A percentile compares a stretch with the other conserved stretches of the same genome.
These are phyloP conservation scores for Bolboschoenoplectus hybrid DNA, from an alignment of 202 grass and related monocot species.

Conservation along the genomic window DNA sequence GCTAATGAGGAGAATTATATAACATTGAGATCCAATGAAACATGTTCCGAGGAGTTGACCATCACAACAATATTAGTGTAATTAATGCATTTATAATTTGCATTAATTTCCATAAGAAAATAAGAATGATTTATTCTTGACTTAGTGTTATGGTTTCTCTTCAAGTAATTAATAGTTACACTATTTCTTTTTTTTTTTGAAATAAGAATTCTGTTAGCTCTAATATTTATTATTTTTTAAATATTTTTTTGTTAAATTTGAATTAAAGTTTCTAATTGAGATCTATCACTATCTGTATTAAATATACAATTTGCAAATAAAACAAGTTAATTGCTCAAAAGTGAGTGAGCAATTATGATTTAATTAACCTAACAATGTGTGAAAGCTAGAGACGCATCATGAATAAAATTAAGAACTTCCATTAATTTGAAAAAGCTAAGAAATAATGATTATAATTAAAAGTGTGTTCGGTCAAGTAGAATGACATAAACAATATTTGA, in stretches of 20 bases:
- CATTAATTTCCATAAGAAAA: not conserved
- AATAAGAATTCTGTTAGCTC: no score
- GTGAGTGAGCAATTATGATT: no score
- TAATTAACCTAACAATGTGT: no score
- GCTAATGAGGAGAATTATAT: not conserved
- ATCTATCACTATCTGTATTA: no score
- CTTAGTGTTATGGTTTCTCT: not conserved
- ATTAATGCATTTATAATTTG: constrained; percentile 4
- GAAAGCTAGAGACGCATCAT: no score
- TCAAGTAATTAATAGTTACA: no score
- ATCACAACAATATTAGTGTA: not conserved
- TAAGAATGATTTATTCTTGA: not conserved
- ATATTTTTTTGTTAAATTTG: no score
- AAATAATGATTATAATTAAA: not conserved
- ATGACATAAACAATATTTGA: constrained; percentile 7
- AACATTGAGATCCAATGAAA: constrained; percentile 3
- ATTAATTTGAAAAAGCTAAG: not conserved
- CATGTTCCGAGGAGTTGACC: constrained; percentile 22
- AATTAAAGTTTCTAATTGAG: no score
- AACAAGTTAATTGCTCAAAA: no score
- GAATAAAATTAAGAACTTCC: not conserved
- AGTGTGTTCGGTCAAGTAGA: not conserved
- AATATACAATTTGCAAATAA: no score
- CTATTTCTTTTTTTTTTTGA: no score
- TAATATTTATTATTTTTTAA: no score